phyloP scores from a whole-genome alignment of 495 filamentous ascomycete genomes.

The Xylaria flabelliformis region DNA sequence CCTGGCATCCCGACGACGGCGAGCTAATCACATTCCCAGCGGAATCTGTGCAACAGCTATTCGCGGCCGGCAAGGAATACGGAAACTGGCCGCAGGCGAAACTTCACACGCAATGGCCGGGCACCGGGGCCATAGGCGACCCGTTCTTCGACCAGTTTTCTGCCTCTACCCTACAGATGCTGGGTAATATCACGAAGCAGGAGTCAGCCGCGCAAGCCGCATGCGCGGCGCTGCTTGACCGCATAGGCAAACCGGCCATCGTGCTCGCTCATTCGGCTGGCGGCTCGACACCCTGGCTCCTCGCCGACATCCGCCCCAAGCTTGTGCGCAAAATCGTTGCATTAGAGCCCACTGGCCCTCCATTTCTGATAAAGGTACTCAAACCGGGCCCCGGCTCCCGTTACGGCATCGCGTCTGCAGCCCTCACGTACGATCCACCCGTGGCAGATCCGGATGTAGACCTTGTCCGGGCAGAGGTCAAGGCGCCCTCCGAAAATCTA shows the following conservation, averaged over 20 bases:
- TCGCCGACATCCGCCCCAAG: conserved; percentile 53
- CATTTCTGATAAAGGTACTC: conserved; percentile 48
- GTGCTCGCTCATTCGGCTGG: conserved; percentile 62
- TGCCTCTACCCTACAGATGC: conserved; percentile 51
- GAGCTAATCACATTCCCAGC: conserved; percentile 35
- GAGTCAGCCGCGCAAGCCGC: conserved; percentile 53
- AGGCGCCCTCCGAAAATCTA: conserved; percentile 36
- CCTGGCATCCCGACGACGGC: conserved; percentile 34
- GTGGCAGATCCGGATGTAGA: conserved; percentile 34
- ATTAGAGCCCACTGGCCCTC: conserved; percentile 62
- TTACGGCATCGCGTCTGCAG: conserved; percentile 57
- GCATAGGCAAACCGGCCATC: conserved; percentile 52
- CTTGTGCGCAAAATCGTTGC: conserved; percentile 56
- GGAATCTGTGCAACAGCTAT: conserved; percentile 38
- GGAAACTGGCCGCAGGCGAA: conserved; percentile 53
- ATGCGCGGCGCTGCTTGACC: conserved; percentile 54
- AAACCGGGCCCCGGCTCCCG: conserved; percentile 34
- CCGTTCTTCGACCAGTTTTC: conserved; percentile 59
- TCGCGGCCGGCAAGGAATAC: conserved; percentile 49
- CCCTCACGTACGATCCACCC: conserved; percentile 57
- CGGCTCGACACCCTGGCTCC: conserved; percentile 56
- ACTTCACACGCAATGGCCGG: conserved; percentile 63
- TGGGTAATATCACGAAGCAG: conserved; percentile 44
- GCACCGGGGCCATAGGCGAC: conserved; percentile 54
- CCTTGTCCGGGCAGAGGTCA: conserved; percentile 37